Conservation (phyloP, 75 land plant genomes). For the Gnetum montanum region DNA sequence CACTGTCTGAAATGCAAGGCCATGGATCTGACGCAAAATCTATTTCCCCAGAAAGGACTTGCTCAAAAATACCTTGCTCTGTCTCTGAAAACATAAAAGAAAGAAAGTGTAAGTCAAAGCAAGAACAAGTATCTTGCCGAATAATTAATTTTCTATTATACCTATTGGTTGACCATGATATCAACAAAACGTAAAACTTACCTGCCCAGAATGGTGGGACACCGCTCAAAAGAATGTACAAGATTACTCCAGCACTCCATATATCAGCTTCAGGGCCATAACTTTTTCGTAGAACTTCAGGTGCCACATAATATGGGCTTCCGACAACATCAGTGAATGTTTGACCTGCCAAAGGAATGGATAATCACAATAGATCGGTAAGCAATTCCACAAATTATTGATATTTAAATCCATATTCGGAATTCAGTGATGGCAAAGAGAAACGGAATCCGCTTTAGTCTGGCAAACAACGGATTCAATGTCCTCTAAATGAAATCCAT, state of each 20-base stretch:
- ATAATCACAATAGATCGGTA: too few relatives aligned
- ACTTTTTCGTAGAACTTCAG: conserved; percentile 47
- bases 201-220: conserved; percentile 76
- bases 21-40: conserved; percentile 80
- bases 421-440: too few relatives aligned
- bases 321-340: conserved; percentile 55
- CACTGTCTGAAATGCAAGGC: conserved; percentile 68
- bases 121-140: not conserved
- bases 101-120: not conserved
- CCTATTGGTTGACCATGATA: not conserved
- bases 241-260: conserved; percentile 80
- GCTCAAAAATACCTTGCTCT: conserved; percentile 68
- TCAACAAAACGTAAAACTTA: conserved; percentile 7
- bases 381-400: too few relatives aligned
- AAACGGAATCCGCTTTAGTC: too few relatives aligned
- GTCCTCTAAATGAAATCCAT: too few relatives aligned
- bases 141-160: not conserved
- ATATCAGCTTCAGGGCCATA: conserved; percentile 66
- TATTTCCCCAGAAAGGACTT: conserved; percentile 52
- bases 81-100: conserved; percentile 31
- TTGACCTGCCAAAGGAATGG: conserved; percentile 47
- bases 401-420: too few relatives aligned
- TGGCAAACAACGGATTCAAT: too few relatives aligned
- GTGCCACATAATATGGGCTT: conserved; percentile 74
- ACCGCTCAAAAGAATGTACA: conserved; percentile 52